A percentile compares a stretch with the other conserved stretches of the same genome.
phyloP scores from a whole-genome alignment of 2,329 filamentous ascomycete species.

The Ophiostoma quercus region DNA sequence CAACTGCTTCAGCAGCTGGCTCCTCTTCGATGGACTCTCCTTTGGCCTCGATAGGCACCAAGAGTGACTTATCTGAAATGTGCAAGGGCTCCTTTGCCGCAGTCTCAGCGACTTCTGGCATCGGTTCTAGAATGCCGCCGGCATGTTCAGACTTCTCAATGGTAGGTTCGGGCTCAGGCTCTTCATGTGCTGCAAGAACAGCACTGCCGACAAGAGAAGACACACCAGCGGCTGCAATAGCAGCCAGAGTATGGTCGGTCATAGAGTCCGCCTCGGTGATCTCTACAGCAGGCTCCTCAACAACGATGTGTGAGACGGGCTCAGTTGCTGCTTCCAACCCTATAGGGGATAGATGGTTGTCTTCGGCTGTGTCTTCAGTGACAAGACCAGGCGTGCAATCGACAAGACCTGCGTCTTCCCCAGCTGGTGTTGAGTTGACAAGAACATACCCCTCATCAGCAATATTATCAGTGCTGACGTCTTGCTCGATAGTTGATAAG shows the following conservation, averaged over 20 bases:
- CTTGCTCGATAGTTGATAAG: neutral
- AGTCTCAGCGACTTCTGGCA: neutral
- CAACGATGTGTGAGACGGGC: neutral
- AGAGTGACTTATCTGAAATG: neutral
- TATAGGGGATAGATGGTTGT: neutral
- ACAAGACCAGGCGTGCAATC: neutral
- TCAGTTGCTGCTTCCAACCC: neutral
- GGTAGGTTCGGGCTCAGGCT: neutral
- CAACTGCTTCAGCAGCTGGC: neutral
- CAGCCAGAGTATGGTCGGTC: neutral
- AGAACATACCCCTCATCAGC: neutral
- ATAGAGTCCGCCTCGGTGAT: neutral
- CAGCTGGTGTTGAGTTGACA: neutral
- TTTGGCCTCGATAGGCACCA: neutral
- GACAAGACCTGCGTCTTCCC: neutral
- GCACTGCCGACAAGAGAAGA: neutral
- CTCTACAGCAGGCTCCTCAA: neutral
- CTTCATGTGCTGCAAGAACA: neutral
- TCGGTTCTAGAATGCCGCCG: neutral
- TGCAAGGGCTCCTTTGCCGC: neutral
- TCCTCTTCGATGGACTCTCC: neutral
- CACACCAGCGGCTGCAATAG: neutral
- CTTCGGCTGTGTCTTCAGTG: neutral
- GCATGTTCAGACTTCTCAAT: neutral
- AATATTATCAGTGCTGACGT: neutral